Conservation (phyloP, 169 alveolate genomes). For the Plasmodium gonderi region DNA sequence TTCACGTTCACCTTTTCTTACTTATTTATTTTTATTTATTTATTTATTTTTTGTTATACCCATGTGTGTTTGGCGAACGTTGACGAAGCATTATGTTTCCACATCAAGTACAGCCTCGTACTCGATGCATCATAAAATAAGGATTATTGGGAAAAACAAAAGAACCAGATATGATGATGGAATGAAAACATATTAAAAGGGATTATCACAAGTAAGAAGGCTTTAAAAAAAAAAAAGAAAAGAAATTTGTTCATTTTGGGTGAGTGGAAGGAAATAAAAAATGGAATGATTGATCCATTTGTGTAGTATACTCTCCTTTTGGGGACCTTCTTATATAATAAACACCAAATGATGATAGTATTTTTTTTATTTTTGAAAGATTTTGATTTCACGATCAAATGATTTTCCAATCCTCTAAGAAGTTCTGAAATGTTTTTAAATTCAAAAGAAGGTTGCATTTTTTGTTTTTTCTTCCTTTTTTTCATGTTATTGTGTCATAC, state of each 20-base stretch:
- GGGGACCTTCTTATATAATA: slow-evolving; percentile 10
- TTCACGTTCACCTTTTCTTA: background rate
- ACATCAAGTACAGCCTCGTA: too few species aligned
- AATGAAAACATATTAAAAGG: background rate
- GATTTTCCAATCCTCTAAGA: slow-evolving; percentile 68
- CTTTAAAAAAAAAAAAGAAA: background rate
- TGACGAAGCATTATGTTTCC: too few species aligned
- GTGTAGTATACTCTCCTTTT: too few species aligned
- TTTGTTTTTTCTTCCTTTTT: background rate
- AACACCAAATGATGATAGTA: slow-evolving; percentile 56
- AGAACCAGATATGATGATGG: background rate
- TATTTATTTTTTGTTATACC: background rate
- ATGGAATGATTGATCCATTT: too few species aligned
- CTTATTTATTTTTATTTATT: background rate
- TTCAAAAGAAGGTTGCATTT: slow-evolving; percentile 5
- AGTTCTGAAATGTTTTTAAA: slow-evolving; percentile 42
- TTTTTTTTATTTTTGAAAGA: slow-evolving; percentile 8
- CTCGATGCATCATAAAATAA: background rate
- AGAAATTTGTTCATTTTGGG: too few species aligned
- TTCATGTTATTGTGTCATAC: too few species aligned
- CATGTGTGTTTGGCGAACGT: background rate
- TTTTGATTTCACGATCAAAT: slow-evolving; percentile 65
- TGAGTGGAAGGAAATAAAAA: too few species aligned
- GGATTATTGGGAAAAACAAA: background rate
- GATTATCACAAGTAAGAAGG: background rate